phyloP scores from a whole-genome alignment of 2,329 filamentous ascomycete species.

The Immersiporthe knoxdaviesiana region DNA sequence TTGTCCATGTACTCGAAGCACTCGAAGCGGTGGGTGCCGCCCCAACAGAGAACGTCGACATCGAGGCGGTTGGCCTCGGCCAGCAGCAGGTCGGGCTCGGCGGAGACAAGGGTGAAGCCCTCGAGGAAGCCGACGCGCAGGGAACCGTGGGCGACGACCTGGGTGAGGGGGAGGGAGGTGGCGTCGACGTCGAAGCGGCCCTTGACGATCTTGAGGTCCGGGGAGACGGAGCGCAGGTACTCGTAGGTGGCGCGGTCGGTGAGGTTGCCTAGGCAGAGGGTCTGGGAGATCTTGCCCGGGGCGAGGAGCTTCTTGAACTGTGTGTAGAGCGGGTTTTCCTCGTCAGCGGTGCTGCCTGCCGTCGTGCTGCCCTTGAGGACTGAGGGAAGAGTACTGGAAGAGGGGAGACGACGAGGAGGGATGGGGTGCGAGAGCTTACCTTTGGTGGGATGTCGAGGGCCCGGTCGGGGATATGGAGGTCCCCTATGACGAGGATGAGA shows the following conservation, averaged over 20 bases:
- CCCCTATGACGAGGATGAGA: conserved; percentile 87
- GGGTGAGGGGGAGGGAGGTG: conserved; percentile 65
- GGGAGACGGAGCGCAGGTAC: conserved; percentile 74
- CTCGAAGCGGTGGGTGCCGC: conserved; percentile 70
- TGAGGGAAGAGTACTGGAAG: not conserved
- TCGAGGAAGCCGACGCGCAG: conserved; percentile 70
- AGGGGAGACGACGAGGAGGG: conserved; percentile 15
- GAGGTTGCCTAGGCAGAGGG: conserved; percentile 78
- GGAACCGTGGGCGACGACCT: conserved; percentile 68
- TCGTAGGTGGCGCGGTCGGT: conserved; percentile 82
- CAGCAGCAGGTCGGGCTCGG: conserved; percentile 67
- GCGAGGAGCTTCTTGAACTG: conserved; percentile 83
- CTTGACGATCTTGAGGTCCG: conserved; percentile 72
- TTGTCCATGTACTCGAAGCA: conserved; percentile 76
- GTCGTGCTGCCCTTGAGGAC: no score
- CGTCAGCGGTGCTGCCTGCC: not conserved
- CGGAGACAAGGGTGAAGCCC: conserved; percentile 69
- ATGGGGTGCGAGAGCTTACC: conserved; percentile 51
- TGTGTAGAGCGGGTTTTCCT: not conserved
- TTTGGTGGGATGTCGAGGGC: conserved; percentile 90
- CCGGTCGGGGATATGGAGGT: conserved; percentile 91
- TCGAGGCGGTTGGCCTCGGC: conserved; percentile 71
- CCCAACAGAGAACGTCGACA: conserved; percentile 71
- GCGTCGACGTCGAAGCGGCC: conserved; percentile 70
- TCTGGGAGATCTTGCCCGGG: conserved; percentile 81